phyloP scores from a whole-genome alignment of 495 filamentous ascomycete species.

The Neurospora hispaniola region DNA sequence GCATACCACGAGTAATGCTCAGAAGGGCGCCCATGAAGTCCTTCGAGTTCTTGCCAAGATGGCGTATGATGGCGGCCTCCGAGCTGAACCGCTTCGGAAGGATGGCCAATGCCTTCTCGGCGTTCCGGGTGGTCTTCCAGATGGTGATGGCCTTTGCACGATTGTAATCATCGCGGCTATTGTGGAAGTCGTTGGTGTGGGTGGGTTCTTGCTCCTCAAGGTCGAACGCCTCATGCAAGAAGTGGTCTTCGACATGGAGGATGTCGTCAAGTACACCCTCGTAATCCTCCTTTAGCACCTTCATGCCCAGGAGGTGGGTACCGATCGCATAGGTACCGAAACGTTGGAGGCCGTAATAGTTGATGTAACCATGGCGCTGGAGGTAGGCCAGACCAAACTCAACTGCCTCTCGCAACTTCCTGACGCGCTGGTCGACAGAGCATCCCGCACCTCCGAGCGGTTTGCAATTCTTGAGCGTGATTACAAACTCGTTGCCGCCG shows the following conservation, averaged over 20 bases:
- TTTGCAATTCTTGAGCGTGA: conserved; percentile 75
- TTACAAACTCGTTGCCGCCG: conserved; percentile 79
- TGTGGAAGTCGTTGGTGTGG: background rate
- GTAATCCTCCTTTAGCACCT: conserved; percentile 71
- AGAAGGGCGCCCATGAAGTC: conserved; percentile 75
- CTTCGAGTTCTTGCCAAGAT: conserved; percentile 38
- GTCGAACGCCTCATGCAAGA: conserved; percentile 16
- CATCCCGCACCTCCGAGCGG: conserved; percentile 42
- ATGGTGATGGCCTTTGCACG: conserved; percentile 65
- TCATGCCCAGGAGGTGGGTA: conserved; percentile 72
- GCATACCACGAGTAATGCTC: conserved; percentile 63
- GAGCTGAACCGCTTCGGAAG: conserved; percentile 77
- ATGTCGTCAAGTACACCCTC: conserved; percentile 67
- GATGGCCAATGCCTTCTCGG: conserved; percentile 46
- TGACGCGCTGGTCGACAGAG: conserved; percentile 27
- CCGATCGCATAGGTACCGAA: conserved; percentile 78
- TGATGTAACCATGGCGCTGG: conserved; percentile 67
- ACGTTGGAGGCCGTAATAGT: conserved; percentile 91
- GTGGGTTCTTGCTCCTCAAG: background rate
- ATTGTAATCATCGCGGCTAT: conserved; percentile 53
- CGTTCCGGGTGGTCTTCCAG: conserved; percentile 50
- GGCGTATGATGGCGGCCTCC: conserved; percentile 65
- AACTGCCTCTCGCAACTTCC: conserved; percentile 24
- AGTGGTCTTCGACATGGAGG: conserved; percentile 41
- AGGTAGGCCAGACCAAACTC: conserved; percentile 43